These are phyloP conservation scores for Thalassiosira livingstoniorum DNA, from an alignment of 352 stramenopile genomes.

Conservation along the genomic window DNA sequence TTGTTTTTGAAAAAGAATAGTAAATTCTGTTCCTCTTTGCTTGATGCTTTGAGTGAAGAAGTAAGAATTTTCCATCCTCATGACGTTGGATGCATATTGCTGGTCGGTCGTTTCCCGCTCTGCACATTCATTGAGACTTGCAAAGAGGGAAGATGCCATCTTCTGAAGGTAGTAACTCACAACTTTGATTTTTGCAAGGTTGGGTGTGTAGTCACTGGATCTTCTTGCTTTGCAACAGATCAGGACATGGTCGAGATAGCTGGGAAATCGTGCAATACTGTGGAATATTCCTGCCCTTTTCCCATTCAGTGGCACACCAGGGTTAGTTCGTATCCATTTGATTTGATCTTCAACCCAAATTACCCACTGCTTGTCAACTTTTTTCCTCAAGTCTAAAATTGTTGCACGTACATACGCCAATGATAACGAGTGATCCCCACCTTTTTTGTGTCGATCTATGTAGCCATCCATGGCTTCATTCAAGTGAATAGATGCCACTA, in stretches of 20 bases:
- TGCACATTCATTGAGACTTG: constrained; percentile 77
- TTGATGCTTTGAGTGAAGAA: constrained; percentile 85
- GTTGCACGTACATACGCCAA: constrained; percentile 83
- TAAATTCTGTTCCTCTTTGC: constrained; percentile 69
- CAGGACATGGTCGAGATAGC: constrained; percentile 83
- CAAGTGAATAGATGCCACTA: constrained; percentile 82
- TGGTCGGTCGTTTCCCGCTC: constrained; percentile 82
- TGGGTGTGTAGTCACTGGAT: constrained; percentile 71
- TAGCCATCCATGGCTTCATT: constrained; percentile 86
- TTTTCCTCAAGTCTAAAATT: constrained; percentile 83
- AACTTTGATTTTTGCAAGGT: constrained; percentile 83
- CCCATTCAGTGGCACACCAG: constrained; percentile 79
- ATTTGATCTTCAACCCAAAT: constrained; percentile 84
- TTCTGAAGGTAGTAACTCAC: constrained; percentile 85
- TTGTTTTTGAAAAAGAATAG: constrained; percentile 80
- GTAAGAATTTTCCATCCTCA: constrained; percentile 86
- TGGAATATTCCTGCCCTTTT: constrained; percentile 83
- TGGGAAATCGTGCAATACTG: constrained; percentile 79
- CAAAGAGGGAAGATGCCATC: constrained; percentile 79
- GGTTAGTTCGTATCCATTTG: constrained; percentile 81
- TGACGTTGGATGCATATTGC: constrained; percentile 83
- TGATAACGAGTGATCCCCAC: constrained; percentile 83
- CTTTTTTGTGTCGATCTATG: constrained; percentile 84
- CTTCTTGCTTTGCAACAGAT: constrained; percentile 76
- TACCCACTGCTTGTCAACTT: constrained; percentile 85